Evolutionary conservation across 176 grass and related monocot species (phyloP).

Genomic region (Carex kokanica): DNA sequence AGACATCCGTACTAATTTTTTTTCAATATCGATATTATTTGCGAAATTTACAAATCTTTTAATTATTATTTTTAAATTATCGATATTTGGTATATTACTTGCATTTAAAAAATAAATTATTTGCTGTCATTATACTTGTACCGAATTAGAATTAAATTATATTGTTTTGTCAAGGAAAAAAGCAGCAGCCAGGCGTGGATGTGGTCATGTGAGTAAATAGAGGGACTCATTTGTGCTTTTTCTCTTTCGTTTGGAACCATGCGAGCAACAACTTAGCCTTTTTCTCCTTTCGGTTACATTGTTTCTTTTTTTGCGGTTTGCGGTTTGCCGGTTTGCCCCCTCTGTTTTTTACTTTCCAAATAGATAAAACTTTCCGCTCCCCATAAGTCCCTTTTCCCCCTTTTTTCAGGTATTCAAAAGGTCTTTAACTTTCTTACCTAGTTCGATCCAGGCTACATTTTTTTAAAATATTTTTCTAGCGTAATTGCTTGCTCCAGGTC

Average conservation of each 20-base stretch:
- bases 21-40: too few relatives aligned
- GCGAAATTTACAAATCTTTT: too few relatives aligned
- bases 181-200: background rate
- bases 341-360: background rate
- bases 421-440: background rate
- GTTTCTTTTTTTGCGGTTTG: slow-evolving; percentile 18
- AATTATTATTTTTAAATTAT: too few relatives aligned
- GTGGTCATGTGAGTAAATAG: background rate
- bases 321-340: too few relatives aligned
- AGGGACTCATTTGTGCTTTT: slow-evolving; percentile 5
- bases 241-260: background rate
- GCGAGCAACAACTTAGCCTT: slow-evolving; percentile 16
- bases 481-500: background rate
- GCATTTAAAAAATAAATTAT: too few relatives aligned
- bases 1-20: too few relatives aligned
- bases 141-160: too few relatives aligned
- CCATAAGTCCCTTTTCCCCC: background rate
- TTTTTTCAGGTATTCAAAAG: slow-evolving; percentile 27
- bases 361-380: background rate
- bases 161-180: background rate
- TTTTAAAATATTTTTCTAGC: background rate
- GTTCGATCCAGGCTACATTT: slow-evolving; percentile 9
- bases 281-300: slow-evolving; percentile 8
- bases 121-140: too few relatives aligned
- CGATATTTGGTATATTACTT: too few relatives aligned